These are phyloP conservation scores for Chiua virens DNA, from an alignment of 768 basidiomycete genomes.

Conservation along the genomic window DNA sequence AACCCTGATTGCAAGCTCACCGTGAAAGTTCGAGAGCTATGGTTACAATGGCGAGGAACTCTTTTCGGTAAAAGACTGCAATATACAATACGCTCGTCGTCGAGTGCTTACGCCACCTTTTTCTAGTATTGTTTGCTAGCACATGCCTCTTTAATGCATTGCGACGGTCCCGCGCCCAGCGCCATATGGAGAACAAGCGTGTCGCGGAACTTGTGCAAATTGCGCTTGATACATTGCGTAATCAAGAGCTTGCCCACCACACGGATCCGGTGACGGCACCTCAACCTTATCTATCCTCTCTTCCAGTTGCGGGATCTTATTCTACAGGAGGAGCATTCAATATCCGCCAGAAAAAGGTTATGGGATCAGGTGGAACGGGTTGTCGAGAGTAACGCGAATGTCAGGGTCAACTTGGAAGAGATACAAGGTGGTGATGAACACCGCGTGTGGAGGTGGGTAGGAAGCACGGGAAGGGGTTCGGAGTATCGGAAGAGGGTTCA, in stretches of 20 bases:
- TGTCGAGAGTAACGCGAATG: slow-evolving; percentile 90
- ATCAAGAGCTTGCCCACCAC: slow-evolving; percentile 81
- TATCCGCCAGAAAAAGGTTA: slow-evolving; percentile 58
- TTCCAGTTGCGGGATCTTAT: slow-evolving; percentile 88
- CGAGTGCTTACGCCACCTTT: slow-evolving; percentile 17
- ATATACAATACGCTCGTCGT: slow-evolving; percentile 6
- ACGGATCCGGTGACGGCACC: slow-evolving; percentile 76
- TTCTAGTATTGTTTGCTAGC: slow-evolving; percentile 30
- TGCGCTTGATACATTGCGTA: slow-evolving; percentile 75
- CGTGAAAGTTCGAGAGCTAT: slow-evolving; percentile 64
- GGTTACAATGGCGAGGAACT: slow-evolving; percentile 66
- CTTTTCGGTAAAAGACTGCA: slow-evolving; percentile 50
- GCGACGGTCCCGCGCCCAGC: slow-evolving; percentile 43
- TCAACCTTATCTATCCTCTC: slow-evolving; percentile 75
- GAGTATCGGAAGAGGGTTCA: slow-evolving; percentile 36
- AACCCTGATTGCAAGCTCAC: slow-evolving; percentile 63
- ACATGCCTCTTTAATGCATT: slow-evolving; percentile 16
- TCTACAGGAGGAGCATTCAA: slow-evolving; percentile 78
- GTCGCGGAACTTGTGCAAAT: slow-evolving; percentile 75
- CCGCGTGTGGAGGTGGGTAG: slow-evolving; percentile 92
- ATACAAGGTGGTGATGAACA: slow-evolving; percentile 82
- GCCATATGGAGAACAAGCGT: slow-evolving; percentile 58
- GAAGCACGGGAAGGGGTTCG: slow-evolving; percentile 40
- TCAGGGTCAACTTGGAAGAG: slow-evolving; percentile 82
- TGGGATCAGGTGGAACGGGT: slow-evolving; percentile 84